Conservation (phyloP, 257 asterid genomes). For the Solanum lignicaule region DNA sequence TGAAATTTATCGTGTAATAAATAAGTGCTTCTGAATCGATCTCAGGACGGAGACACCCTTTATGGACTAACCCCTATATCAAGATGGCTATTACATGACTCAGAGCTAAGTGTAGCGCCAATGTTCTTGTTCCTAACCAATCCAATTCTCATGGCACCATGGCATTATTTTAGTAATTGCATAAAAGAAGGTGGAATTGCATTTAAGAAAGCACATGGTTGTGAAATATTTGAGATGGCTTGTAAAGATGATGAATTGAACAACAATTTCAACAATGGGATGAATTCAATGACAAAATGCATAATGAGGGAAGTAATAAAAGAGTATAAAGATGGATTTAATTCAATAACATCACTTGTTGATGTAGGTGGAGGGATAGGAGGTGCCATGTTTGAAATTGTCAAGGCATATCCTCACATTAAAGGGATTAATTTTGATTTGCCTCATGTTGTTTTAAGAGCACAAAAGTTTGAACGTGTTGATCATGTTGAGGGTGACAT, state of each 20-base stretch:
- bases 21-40: neutral
- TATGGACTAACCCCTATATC: slow-evolving; percentile 1
- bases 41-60: neutral
- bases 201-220: no score
- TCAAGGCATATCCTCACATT: neutral
- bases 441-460: slow-evolving; percentile 5
- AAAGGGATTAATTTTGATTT: slow-evolving; percentile 1
- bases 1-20: neutral
- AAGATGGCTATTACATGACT: neutral
- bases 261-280: no score
- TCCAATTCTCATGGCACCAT: neutral
- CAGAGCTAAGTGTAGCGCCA: neutral
- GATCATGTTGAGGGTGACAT: slow-evolving; percentile 6
- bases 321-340: neutral
- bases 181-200: neutral
- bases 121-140: neutral
- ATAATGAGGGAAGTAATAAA: neutral
- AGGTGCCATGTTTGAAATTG: neutral
- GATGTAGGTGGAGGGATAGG: neutral
- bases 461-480: neutral
- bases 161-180: neutral
- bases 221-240: neutral
- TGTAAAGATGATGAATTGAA: no score
- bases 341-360: neutral
- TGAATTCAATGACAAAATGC: no score